These are phyloP conservation scores for Mycena vulgaris DNA, from an alignment of 768 basidiomycete species.

Conservation along the genomic window DNA sequence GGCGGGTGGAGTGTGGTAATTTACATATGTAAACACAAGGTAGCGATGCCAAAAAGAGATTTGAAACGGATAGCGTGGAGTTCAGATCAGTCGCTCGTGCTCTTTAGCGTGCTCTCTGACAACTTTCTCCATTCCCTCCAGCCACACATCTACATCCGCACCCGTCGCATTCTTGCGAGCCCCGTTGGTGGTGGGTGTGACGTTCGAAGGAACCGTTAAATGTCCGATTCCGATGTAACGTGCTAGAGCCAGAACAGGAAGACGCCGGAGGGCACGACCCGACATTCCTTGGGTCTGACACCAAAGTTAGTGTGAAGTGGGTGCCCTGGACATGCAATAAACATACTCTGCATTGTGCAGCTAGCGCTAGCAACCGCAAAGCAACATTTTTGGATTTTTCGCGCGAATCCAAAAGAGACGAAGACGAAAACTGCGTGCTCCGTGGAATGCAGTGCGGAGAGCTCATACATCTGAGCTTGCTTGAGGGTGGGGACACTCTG, in stretches of 20 bases:
- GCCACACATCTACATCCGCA: constrained; percentile 78
- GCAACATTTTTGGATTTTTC: constrained; percentile 70
- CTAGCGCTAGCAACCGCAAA: constrained; percentile 74
- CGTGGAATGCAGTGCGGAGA: constrained; percentile 46
- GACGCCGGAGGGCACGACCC: constrained; percentile 89
- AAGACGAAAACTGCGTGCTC: constrained; percentile 13
- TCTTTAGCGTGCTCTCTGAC: constrained; percentile 72
- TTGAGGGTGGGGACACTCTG: constrained; percentile 76
- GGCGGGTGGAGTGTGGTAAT: constrained; percentile 25
- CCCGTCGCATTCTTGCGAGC: constrained; percentile 33
- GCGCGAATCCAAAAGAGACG: constrained; percentile 52
- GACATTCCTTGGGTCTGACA: constrained; percentile 86
- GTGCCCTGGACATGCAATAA: neutral
- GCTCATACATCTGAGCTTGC: constrained; percentile 72
- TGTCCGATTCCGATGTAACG: constrained; percentile 79
- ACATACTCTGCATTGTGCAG: constrained; percentile 85
- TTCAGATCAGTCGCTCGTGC: constrained; percentile 61
- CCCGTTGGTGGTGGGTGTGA: constrained; percentile 13
- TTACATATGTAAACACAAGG: constrained; percentile 18
- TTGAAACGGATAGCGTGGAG: constrained; percentile 7
- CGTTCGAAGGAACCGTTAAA: constrained; percentile 34
- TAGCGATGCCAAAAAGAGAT: constrained; percentile 3
- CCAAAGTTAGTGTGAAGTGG: neutral
- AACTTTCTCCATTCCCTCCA: constrained; percentile 88
- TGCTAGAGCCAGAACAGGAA: constrained; percentile 96